phyloP scores from a whole-genome alignment of 805 yeast species.

The Candida arabinofermentans region DNA sequence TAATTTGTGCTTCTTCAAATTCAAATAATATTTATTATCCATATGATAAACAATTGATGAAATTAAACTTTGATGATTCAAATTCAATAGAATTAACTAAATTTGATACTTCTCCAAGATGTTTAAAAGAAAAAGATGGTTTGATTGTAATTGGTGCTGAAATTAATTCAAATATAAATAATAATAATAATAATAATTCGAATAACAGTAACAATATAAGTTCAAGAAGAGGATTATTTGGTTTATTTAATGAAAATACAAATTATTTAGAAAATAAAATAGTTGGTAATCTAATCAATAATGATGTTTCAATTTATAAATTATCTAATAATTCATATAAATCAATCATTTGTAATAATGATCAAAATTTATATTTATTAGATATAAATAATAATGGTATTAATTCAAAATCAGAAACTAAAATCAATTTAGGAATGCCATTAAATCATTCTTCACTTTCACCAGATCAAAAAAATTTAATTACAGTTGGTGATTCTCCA shows the following conservation, averaged over 20 bases:
- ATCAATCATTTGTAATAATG: constrained; percentile 81
- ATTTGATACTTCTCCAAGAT: constrained; percentile 68
- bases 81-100: constrained; percentile 32
- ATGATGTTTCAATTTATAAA: constrained; percentile 60
- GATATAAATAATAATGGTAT: constrained; percentile 48
- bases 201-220: constrained; percentile 21
- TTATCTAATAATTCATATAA: constrained; percentile 41
- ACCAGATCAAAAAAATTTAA: constrained; percentile 54
- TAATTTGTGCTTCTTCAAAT: constrained; percentile 51
- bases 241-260: constrained; percentile 50
- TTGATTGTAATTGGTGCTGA: constrained; percentile 46
- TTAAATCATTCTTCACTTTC: constrained; percentile 71
- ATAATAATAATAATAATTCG: constrained; percentile 20
- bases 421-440: constrained; percentile 55
- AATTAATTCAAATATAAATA: constrained; percentile 20
- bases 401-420: constrained; percentile 23
- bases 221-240: constrained; percentile 59
- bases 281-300: constrained; percentile 80
- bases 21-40: constrained; percentile 55
- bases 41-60: constrained; percentile 45
- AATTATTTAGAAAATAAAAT: constrained; percentile 46
- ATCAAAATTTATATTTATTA: constrained; percentile 61
- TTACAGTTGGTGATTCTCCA: constrained; percentile 76
- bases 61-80: constrained; percentile 5
- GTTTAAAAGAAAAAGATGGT: constrained; percentile 59